Conservation (phyloP, 177 flowering plant species). For the Vitis hybrid region DNA sequence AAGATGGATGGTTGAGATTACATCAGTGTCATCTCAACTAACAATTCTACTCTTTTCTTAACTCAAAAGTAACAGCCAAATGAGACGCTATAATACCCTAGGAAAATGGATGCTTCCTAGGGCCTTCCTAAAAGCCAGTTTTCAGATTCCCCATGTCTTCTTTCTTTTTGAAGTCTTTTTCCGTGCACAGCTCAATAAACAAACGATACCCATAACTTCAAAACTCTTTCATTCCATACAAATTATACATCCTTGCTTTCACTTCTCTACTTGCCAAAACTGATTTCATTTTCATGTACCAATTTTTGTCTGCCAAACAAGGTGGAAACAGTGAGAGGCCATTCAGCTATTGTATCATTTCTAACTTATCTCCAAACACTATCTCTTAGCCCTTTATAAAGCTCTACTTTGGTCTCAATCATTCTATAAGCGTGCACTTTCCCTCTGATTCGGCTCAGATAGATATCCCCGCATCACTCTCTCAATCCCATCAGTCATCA, state of each 20-base stretch:
- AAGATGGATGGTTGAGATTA: no score
- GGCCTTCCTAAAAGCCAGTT: conserved; percentile 20
- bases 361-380: conserved; percentile 9
- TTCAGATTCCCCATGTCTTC: conserved; percentile 32
- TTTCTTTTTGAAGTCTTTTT: conserved; percentile 11
- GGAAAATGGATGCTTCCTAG: conserved; percentile 6
- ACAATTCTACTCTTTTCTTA: conserved; percentile 25
- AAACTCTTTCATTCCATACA: neutral
- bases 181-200: conserved; percentile 1
- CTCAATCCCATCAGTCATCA: conserved; percentile 5
- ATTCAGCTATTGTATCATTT: conserved; percentile 1
- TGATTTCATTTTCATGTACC: no score
- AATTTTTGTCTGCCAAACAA: neutral
- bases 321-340: neutral
- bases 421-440: conserved; percentile 14
- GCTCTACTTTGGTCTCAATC: conserved; percentile 14
- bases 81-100: conserved; percentile 11
- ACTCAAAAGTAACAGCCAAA: conserved; percentile 25
- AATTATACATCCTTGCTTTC: no score
- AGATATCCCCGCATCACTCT: neutral
- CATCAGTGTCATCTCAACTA: neutral
- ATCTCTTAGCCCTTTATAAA: conserved; percentile 11
- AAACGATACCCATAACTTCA: neutral
- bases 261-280: no score
- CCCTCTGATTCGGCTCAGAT: conserved; percentile 14